A percentile compares a stretch with the other conserved stretches of the same genome.
These are phyloP conservation scores for Hevea brasiliensis DNA, from an alignment of 345 rosid species.

Conservation along the genomic window DNA sequence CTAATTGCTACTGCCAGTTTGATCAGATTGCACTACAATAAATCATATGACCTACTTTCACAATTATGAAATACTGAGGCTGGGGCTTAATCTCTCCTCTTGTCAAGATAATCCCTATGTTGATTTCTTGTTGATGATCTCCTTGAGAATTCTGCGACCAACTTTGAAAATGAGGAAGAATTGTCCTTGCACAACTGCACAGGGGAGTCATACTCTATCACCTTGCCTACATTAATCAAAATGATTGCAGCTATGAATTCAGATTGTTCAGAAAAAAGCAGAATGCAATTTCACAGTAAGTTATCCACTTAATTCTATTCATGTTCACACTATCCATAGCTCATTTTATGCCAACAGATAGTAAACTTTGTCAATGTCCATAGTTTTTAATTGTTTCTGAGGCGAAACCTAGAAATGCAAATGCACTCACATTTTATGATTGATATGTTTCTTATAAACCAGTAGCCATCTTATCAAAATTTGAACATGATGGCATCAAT, in stretches of 20 bases:
- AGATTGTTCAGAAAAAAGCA: neutral
- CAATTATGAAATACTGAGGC: neutral
- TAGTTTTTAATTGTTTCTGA: neutral
- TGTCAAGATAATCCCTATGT: constrained; percentile 17
- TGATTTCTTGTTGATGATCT: constrained; percentile 47
- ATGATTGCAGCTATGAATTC: neutral
- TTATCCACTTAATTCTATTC: no score
- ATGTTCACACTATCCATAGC: neutral
- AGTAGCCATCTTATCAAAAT: neutral
- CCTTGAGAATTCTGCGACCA: constrained; percentile 57
- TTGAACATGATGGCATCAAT: neutral
- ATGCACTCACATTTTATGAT: neutral
- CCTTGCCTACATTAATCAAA: constrained; percentile 42
- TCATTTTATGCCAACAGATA: neutral
- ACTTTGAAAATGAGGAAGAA: constrained; percentile 61
- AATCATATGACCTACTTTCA: neutral
- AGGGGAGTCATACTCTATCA: constrained; percentile 48
- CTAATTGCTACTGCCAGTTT: neutral
- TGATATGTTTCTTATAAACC: neutral
- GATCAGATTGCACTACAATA: neutral
- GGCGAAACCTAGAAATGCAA: neutral
- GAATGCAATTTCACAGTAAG: neutral
- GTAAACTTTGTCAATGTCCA: neutral
- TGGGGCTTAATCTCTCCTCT: neutral
- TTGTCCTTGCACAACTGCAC: constrained; percentile 50